phyloP scores from a whole-genome alignment of 306 rosid genomes.

The Rosa rugosa region DNA sequence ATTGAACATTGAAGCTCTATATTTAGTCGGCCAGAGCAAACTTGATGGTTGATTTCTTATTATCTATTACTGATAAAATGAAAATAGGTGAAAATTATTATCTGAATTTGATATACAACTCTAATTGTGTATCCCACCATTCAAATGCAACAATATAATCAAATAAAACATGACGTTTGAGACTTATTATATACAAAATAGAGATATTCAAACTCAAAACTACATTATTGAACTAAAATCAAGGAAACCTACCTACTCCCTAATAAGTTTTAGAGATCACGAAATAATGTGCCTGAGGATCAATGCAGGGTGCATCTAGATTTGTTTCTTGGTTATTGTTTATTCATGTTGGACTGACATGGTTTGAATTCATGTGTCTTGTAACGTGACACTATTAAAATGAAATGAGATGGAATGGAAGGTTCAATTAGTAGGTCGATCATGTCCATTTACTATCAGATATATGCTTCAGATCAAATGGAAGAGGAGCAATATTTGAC shows the following conservation, averaged over 20 bases:
- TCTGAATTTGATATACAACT: background rate
- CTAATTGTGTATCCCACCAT: background rate
- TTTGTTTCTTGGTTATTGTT: background rate
- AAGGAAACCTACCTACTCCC: background rate
- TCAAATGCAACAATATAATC: no score
- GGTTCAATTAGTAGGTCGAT: background rate
- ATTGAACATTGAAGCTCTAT: background rate
- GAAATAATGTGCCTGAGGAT: background rate
- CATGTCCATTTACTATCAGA: background rate
- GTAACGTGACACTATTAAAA: slow-evolving; percentile 14
- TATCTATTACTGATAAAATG: background rate
- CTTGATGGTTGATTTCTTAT: background rate
- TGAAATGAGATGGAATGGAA: background rate
- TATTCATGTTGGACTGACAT: background rate
- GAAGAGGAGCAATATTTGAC: slow-evolving; percentile 9
- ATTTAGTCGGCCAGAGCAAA: background rate
- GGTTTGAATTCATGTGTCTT: background rate
- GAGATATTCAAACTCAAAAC: background rate
- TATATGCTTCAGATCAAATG: slow-evolving; percentile 8
- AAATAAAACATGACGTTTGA: background rate
- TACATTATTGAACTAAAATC: background rate
- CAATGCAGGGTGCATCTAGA: slow-evolving; percentile 1
- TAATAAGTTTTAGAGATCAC: background rate
- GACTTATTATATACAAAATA: background rate
- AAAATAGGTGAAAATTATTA: no score